phyloP scores from a whole-genome alignment of 2,329 filamentous ascomycete species.

The Botryotinia globosa region DNA sequence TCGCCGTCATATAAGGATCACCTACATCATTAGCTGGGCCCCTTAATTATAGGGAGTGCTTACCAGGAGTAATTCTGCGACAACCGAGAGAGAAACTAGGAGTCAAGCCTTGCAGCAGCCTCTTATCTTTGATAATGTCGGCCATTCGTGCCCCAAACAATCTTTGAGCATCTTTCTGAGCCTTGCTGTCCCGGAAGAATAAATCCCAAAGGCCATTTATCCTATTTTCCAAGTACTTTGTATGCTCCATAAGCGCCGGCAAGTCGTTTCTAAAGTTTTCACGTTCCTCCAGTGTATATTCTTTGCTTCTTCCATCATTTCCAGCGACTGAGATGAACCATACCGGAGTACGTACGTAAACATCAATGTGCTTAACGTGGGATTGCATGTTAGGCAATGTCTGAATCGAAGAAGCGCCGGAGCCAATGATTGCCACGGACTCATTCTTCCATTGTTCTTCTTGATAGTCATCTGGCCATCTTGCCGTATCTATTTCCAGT shows the following conservation, averaged over 20 bases:
- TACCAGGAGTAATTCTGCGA: slow-evolving; percentile 41
- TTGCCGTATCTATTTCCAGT: slow-evolving; percentile 42
- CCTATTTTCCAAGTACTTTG: slow-evolving; percentile 38
- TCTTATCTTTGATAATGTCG: slow-evolving; percentile 50
- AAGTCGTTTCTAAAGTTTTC: slow-evolving; percentile 45
- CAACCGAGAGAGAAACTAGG: slow-evolving; percentile 46
- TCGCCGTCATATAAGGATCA: slow-evolving; percentile 50
- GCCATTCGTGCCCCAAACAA: slow-evolving; percentile 46
- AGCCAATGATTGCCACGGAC: slow-evolving; percentile 42
- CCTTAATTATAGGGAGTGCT: neutral
- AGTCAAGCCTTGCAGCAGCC: slow-evolving; percentile 43
- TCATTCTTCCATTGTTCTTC: slow-evolving; percentile 32
- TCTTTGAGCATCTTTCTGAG: slow-evolving; percentile 42
- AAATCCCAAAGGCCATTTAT: slow-evolving; percentile 47
- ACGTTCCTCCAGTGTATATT: slow-evolving; percentile 45
- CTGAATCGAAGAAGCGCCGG: slow-evolving; percentile 42
- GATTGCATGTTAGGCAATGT: slow-evolving; percentile 42
- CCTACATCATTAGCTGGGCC: slow-evolving; percentile 38
- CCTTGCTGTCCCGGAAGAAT: slow-evolving; percentile 45
- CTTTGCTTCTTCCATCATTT: slow-evolving; percentile 46
- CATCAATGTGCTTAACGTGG: slow-evolving; percentile 45
- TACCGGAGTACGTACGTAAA: slow-evolving; percentile 50
- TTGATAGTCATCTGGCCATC: slow-evolving; percentile 42
- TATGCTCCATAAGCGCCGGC: slow-evolving; percentile 28
- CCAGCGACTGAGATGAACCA: slow-evolving; percentile 49